Base-by-base conservation (phyloP, 2,329 filamentous ascomycete genomes). In the Karstenula rhodostoma region DNA sequence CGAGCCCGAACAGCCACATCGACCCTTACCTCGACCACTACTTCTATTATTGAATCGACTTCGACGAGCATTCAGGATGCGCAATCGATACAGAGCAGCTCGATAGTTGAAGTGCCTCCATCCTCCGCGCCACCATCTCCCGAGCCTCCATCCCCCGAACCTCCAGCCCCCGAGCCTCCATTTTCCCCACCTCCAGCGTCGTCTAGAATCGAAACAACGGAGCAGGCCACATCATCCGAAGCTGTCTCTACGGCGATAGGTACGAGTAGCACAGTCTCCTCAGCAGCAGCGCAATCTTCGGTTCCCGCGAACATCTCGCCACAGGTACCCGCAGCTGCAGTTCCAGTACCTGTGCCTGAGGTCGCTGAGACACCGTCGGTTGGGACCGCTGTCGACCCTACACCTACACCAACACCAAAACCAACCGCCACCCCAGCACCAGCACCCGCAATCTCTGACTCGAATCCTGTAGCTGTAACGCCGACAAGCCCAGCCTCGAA, bases 391-490 rank as follows among this genome's bases (percentile, higher is more conserved):
- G 59, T 53, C 22, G 29, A 50, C 29, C 47, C 58, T 47, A 55
- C 66, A 52, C 43, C 65, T 49, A 51, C 65, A 56, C 29, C 52
- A 43, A 49, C 67, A 52, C 43, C 65, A 50, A 48, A 62, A 56
- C 29, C 52, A 46, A 52, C 67, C 58, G 57, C 66, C 48, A 61
- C 52, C 55, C 42, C 66, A 66, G 44, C 59, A 61, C 50, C 73
- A 69, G 66, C 67, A n/a, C n/a, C n/a, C n/a, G n/a, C n/a, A 72
- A 70, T 57, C 61, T 76, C 74, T 76, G 67, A 76, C 72, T 59
- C 65, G 58, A 60, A 62, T 66, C 40, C 58, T 66, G 59, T 62
- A 76, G 73, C 70, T 67, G 60, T 55, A 40, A 64, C 66, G 32
- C 57, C 68, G 3, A 63, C 56, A 72, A 70, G 58, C 61, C 76